Base-by-base conservation (phyloP, 345 rosid species). In the Clarkia xantiana region DNA sequence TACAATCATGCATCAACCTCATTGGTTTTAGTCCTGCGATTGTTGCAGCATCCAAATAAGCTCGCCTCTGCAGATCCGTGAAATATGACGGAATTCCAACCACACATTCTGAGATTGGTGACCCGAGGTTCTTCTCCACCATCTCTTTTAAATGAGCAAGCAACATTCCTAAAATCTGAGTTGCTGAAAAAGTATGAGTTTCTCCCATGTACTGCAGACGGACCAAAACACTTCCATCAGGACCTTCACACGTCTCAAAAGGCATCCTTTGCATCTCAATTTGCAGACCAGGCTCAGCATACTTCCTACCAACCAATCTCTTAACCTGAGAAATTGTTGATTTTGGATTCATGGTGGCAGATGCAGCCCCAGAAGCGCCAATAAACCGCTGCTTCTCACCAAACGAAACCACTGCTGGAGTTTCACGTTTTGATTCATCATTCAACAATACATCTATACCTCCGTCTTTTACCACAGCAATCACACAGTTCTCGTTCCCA, bases 341-440 rank as follows among this genome's bases (percentile, higher is more conserved):
- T 53, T 72, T 85, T 2, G 86, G 88, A 63, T 85, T 72, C 95
- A 79, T 76, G 43, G 69, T 72, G 3, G 75, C 74, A 50, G 93
- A 77, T 11, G 88, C 81, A 40, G 85, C 88, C 36, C 85, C 93
- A 49, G 88, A 83, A 10, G 83, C 67, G 12, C 93, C 95, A 59
- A 82, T 58, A 48, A 80, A 78, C 58, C 95, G 70, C 71, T 86
- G 95, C 67, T 79, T 86, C 70, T 82, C 95, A 13, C 83, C 78
- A 38, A 86, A 86, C 0, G 78, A 82, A 41, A 86, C 93, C 67
- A 78, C 71, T 23, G 77, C 72, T 0, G 82, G 89, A 1, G 80
- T 91, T 73, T 91, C 98, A n/a, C 98, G 96, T 62, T 91, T 91
- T 0, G 98, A 91, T 54, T 77, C 83, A 44, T 74, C 73, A 58